Base-by-base conservation (phyloP, 2,329 filamentous ascomycete species). In the Arthroderma sp. region DNA sequence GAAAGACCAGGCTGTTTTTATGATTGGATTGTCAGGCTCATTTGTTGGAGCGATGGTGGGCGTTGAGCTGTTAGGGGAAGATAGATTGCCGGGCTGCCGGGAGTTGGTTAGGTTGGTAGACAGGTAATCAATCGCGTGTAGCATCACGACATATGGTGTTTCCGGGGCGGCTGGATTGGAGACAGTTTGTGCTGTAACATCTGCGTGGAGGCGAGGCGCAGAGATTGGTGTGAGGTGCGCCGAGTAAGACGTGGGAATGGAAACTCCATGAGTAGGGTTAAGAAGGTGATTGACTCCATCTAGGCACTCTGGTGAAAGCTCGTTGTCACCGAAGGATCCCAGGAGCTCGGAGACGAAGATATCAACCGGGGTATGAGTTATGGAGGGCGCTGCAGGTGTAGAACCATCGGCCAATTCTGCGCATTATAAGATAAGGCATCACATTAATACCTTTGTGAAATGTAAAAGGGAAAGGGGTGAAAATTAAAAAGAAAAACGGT, bases 201-300 rank as follows among this genome's bases (percentile, higher is more conserved):
- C 89, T 15, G 83, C 78, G 62, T 91, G 77, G 32, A 98, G 74
- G 53, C 83, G 84, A 3, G 91, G 91, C 1, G 87, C 84, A 0
- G 88, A 77, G 53, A 98, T 85, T 1, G 93, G 91, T n/a, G 84
- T 88, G 48, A 95, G 68, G 61, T 95, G 87, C 3, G 91, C 89
- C 1, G 87, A 94, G 68, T 98, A 98, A 29, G 84, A 91, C 51
- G 80, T 76, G 1, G 91, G 91, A 51, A 98, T 96, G 1, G 86
- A 95, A 54, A 98, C 89, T 32, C 91, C 93, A 55, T 89, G 77
- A 1, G 74, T 72, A 0, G 82, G 74, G 48, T 80, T 75, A n/a
- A 98, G 69, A 37, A 96, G 83, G 56, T 89, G 82, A 59, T 95
- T 89, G 41, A 96, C 88, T 38, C 91, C 91, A 60, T 98, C 91